Base-by-base conservation (phyloP, 139 green algal genomes). In the Micractinium conductrix region DNA sequence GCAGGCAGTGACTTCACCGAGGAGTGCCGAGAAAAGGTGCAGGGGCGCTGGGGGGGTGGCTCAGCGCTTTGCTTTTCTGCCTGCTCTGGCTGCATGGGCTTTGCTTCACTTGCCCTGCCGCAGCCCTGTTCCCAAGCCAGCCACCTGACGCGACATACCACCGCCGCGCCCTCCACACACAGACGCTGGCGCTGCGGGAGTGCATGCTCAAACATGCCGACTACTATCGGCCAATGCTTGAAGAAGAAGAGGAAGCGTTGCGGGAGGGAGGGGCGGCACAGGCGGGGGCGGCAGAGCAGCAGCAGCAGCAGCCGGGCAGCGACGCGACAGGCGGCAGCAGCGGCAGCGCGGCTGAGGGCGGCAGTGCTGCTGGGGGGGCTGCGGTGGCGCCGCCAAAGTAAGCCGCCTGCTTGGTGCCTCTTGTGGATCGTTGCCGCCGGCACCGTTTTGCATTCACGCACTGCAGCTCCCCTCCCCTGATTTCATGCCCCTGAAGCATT, bases 191-290 rank as follows among this genome's bases (percentile, higher is more conserved):
- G 12, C 84, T 96, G 79, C 88, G 91, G 45, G 83, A 92, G 33
- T 96, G 93, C 90, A 96, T 96, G 93, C 40, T 92, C 67, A 50
- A 58, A 22, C 81, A 95, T 71, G 69, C 83, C 30, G 92, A 94
- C 1, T 96, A 96, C 80, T 96, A 96, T 48, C 81, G 74, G 21
- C 76, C 85, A 1, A 69, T 95, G 37, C 73, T 94, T 24, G 86
- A 93, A 50, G 87, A 90, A 30, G 87, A 90, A 35, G 83, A 90
- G 82, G 65, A 65, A 33, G 68, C 72, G 33, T 37, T 78, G 65
- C 28, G 62, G 58, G 86, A 86, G 43, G 17, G 50, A 50, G 48
- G 50, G 63, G 42, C 42, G 44, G n/a, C 53, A 16, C 7, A 62
- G 10, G 10, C 53, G 53, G 53, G 19, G 26, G 53, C 10, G 53